Percentiles rank a stretch among this genome's conserved stretches.
These are phyloP conservation scores for Diplodia sapinea DNA, from an alignment of 2,329 filamentous ascomycete species.

Conservation along the genomic window DNA sequence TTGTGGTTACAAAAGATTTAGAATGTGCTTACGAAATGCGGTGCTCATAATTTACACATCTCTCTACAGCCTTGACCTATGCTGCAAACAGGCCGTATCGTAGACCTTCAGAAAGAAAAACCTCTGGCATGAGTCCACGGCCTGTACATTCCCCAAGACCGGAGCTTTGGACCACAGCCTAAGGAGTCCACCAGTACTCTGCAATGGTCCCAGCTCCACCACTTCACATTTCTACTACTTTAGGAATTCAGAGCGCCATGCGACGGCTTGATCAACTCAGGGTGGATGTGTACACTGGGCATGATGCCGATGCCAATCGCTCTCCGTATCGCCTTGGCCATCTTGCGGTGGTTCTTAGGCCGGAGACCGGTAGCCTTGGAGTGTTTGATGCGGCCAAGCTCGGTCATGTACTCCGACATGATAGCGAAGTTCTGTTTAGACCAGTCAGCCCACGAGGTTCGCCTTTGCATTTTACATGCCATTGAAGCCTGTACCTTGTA, in stretches of 20 bases:
- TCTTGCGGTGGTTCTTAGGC: constrained; percentile 87
- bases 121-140: no score
- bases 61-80: no score
- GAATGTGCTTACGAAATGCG: no score
- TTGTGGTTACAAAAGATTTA: no score
- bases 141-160: no score
- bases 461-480: constrained; percentile 37
- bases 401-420: constrained; percentile 84
- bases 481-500: constrained; percentile 72
- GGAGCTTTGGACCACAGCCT: no score
- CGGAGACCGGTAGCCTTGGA: constrained; percentile 77
- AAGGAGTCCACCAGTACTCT: no score
- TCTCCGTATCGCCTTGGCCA: constrained; percentile 89
- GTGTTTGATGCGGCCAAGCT: constrained; percentile 84
- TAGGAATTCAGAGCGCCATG: not conserved
- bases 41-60: no score
- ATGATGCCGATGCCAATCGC: constrained; percentile 89
- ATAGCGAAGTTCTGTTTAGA: constrained; percentile 80
- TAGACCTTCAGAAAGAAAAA: no score
- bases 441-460: not conserved
- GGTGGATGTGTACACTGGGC: constrained; percentile 88
- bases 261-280: constrained; percentile 63
- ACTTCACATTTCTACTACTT: not conserved
- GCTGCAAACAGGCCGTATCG: no score
- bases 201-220: not conserved